Evolutionary conservation across 148 eudicot species (phyloP).

Genomic region (Vaccinium darrowii): DNA sequence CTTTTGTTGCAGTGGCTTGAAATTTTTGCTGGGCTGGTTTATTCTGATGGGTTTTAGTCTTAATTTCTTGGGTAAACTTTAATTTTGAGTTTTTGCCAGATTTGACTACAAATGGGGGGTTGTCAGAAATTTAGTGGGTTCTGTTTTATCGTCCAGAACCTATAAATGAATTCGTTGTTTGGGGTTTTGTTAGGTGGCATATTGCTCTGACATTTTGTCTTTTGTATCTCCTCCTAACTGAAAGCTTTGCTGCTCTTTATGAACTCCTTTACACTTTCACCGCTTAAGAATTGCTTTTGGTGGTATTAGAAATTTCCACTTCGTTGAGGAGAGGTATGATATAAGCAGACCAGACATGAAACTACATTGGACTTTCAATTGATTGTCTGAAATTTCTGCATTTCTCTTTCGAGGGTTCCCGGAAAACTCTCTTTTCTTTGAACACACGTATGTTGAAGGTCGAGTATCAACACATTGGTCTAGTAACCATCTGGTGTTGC

Average conservation of each 20-base stretch:
- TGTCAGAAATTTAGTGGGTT: conserved; percentile 18
- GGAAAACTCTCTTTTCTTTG: neutral
- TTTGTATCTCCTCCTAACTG: neutral
- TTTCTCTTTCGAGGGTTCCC: neutral
- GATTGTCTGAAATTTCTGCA: neutral
- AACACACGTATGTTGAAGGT: neutral
- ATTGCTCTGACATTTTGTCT: conserved; percentile 1
- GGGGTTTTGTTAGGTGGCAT: conserved; percentile 7
- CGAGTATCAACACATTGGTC: neutral
- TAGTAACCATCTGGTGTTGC: neutral
- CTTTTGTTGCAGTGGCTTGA: neutral
- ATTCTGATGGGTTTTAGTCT: neutral
- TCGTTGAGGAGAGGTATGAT: neutral
- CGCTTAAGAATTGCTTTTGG: neutral
- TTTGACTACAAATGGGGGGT: neutral
- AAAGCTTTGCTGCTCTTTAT: conserved; percentile 2
- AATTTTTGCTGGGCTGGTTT: neutral
- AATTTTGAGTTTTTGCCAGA: conserved; percentile 10
- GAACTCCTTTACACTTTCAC: neutral
- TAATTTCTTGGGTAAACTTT: neutral
- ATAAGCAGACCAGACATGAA: neutral
- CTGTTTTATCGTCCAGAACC: conserved; percentile 15
- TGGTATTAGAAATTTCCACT: neutral
- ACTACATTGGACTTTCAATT: conserved; percentile 10
- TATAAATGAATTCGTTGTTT: conserved; percentile 9